A percentile compares a stretch with the other conserved stretches of the same genome.
Evolutionary conservation across 2,329 filamentous ascomycete genomes (phyloP).

Genomic region (Fusarium albidum): DNA sequence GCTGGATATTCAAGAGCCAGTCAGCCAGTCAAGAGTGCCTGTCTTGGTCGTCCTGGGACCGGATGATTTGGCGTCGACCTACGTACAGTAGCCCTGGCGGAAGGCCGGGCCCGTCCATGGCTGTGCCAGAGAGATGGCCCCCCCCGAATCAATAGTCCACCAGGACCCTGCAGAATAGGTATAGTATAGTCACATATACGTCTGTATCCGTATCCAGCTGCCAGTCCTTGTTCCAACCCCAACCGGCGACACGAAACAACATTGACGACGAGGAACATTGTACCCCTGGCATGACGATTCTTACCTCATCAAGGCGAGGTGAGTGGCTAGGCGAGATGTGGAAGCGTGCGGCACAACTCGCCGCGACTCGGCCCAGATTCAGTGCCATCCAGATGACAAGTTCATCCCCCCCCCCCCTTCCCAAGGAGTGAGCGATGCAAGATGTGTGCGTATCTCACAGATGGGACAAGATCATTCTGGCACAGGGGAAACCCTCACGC

Average conservation of each 20-base stretch:
- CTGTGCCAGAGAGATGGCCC: conserved; percentile 21
- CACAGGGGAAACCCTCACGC: no score
- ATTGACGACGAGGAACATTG: conserved; percentile 11
- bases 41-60: conserved; percentile 8
- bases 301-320: conserved; percentile 10
- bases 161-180: conserved; percentile 18
- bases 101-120: background rate
- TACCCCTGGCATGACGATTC: conserved; percentile 11
- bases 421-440: background rate
- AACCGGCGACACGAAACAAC: conserved; percentile 18
- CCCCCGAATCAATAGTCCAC: conserved; percentile 27
- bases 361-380: background rate
- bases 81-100: no score
- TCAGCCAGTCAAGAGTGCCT: background rate
- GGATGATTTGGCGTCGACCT: conserved; percentile 12
- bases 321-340: conserved; percentile 1
- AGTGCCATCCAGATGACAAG: background rate
- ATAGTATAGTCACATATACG: conserved; percentile 35
- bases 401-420: background rate
- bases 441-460: background rate
- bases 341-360: background rate
- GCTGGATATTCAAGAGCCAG: background rate
- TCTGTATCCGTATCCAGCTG: conserved; percentile 11
- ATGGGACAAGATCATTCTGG: background rate
- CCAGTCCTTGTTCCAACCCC: conserved; percentile 8